A percentile compares a stretch with the other conserved stretches of the same genome.
Evolutionary conservation across 2,329 filamentous ascomycete genomes (phyloP).

Genomic region (Arthrobotrys entomopaga): DNA sequence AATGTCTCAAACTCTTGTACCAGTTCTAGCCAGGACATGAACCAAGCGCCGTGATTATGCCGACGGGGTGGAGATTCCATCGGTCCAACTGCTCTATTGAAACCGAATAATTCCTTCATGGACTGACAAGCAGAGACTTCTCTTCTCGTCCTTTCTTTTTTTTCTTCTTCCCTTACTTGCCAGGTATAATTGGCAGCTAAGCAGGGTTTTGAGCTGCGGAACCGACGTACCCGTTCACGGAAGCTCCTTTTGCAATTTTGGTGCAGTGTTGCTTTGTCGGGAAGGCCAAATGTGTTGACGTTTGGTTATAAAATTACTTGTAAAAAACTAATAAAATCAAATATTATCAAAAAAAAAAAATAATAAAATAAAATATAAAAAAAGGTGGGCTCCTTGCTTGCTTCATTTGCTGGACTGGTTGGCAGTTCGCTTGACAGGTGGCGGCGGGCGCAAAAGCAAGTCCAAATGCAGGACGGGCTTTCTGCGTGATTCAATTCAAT

Average conservation of each 20-base stretch:
- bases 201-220: constrained; percentile 2
- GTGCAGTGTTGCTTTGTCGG: neutral
- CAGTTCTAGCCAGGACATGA: constrained; percentile 27
- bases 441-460: constrained; percentile 11
- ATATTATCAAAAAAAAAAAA: no score
- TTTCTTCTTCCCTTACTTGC: neutral
- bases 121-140: neutral
- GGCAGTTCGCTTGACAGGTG: constrained; percentile 7
- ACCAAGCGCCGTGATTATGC: constrained; percentile 45
- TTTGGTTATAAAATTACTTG: neutral
- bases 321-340: neutral
- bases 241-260: constrained; percentile 11
- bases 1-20: constrained; percentile 10
- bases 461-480: neutral
- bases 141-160: neutral
- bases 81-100: constrained; percentile 10
- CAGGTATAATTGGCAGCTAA: neutral
- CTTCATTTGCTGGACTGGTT: neutral
- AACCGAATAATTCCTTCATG: constrained; percentile 3
- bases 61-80: constrained; percentile 49
- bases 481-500: neutral
- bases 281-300: constrained; percentile 10
- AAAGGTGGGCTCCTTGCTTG: neutral
- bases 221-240: constrained; percentile 16
- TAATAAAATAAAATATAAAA: neutral